Evolutionary conservation across 495 filamentous ascomycete species (phyloP).

Genomic region (Parmelia sp.): DNA sequence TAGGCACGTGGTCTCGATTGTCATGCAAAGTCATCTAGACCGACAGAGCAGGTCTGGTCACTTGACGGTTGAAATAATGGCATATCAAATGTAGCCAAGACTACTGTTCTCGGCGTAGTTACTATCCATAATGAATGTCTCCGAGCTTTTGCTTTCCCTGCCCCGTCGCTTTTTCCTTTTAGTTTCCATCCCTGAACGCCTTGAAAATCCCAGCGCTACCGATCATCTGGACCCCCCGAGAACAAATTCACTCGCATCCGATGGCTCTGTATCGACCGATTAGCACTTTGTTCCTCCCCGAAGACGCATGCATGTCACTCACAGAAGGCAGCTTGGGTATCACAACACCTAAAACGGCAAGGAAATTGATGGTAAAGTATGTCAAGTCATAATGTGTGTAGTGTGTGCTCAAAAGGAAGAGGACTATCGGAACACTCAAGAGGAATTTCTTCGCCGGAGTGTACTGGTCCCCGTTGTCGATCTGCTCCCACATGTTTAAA

Average conservation of each 20-base stretch:
- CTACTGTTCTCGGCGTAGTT: not conserved
- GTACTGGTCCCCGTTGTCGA: conserved; percentile 98
- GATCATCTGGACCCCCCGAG: conserved; percentile 53
- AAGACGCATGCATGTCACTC: conserved; percentile 36
- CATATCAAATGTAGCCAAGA: conserved; percentile 17
- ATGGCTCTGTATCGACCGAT: conserved; percentile 51
- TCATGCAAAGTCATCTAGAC: not conserved
- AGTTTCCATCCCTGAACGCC: conserved; percentile 6
- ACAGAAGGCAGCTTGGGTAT: conserved; percentile 94
- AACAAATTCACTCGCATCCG: conserved; percentile 65
- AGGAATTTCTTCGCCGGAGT: conserved; percentile 98
- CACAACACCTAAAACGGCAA: conserved; percentile 84
- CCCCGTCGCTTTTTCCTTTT: not conserved
- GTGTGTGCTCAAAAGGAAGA: conserved; percentile 95
- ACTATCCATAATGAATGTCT: conserved; percentile 19
- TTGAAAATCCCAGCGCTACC: conserved; percentile 18
- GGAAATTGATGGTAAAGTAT: conserved; percentile 94
- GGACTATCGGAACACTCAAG: conserved; percentile 82
- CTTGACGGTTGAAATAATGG: not conserved
- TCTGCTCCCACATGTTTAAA: conserved; percentile 99
- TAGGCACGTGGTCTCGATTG: too few species aligned
- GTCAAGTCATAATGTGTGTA: conserved; percentile 96
- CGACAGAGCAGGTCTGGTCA: not conserved
- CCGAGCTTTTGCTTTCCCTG: conserved; percentile 11
- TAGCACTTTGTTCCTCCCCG: conserved; percentile 21